Evolutionary conservation across 2,329 filamentous ascomycete genomes (phyloP), one percentile per base, ranked within the genome.

Genomic region (Fusarium ambrosium): DNA sequence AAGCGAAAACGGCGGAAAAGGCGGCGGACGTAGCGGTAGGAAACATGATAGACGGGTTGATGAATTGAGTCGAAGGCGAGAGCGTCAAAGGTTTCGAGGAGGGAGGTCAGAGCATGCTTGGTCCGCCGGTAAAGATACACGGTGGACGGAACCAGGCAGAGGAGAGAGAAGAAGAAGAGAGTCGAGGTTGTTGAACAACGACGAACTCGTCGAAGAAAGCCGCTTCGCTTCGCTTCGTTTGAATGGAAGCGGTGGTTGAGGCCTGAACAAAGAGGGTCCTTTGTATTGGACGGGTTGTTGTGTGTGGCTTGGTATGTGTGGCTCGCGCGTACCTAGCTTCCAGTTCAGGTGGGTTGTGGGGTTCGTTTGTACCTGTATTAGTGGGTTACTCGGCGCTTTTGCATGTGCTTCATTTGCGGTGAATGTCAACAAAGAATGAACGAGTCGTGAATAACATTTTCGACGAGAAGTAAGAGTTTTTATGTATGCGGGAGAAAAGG

Each of bases 251-350:
- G 71, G 59, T 65, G 66, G 63, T 64, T 68, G 69, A 70, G 70
- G 66, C 73, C 67, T 48, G 27, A 71, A 76, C 72, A 73, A 68
- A 71, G 73, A 75, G 66, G 73, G 64, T 58, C 64, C 34, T 34
- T 63, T 58, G 32, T 62, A 20, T 60, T 60, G 58, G 61, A 41
- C 63, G 58, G 62, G 29, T 70, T 62, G 45, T 51, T 62, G 27
- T 53, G 67, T 66, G 62, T 60, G 34, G 41, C 51, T 64, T 74
- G 73, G 68, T 74, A 66, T 74, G 32, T 62, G 68, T 66, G 69
- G 73, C 72, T 71, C 63, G 64, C 70, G 60, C 45, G 51, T 66
- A 43, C 64, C 41, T 72, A 64, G 67, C 18, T 66, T 62, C 29
- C 29, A 32, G 29, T 32, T 32, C 29, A 29, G 45, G 70, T 66